Evolutionary conservation across 257 asterid genomes (phyloP), one percentile per base, ranked within the genome.

Genomic region (Sherardia arvensis): DNA sequence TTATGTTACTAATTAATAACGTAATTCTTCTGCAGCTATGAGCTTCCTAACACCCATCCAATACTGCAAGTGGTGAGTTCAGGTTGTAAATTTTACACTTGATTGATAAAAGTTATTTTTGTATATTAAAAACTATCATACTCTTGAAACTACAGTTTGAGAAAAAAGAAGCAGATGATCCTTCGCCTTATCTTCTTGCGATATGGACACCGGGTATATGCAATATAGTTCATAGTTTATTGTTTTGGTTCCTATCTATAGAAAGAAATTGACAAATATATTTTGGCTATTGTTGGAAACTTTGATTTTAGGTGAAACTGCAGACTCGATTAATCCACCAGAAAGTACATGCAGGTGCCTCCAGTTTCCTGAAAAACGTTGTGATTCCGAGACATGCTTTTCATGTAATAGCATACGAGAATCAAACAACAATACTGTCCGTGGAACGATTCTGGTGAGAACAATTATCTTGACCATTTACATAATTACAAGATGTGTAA

Each of bases 391-490:
- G 69, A 83, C 96, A n/a, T 93, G 99, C 63, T 79, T 75, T 64
- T 74, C 99, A 51, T 93, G 99, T 90, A 93, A 79, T 63, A 82
- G 95, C 76, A 70, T 75, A 65, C 91, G 97, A 40, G 99, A 92
- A 89, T 85, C 90, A 53, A 74, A 75, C 53, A 75, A 90, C 62
- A 88, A 90, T 70, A 93, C 84, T 64, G 95, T 93, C 57, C 71
- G 97, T 74, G 99, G 97, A 74, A 93, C 99, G 59, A 73, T 93
- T 74, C 84, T 93, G 96, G 99, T 93, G 77, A 71, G 76, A n/a
- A 69, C 27, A 38, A 3, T 11, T 7, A 5, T 28, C 12, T 15
- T 68, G 66, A n/a, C 32, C 47, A 18, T 20, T 43, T 15, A n/a
- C 57, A 15, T 58, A 65, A 21, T 17, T 15, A 12, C 66, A 40